Base-by-base conservation (phyloP, 352 stramenopile genomes). In the Thraustochytrium striatum region DNA sequence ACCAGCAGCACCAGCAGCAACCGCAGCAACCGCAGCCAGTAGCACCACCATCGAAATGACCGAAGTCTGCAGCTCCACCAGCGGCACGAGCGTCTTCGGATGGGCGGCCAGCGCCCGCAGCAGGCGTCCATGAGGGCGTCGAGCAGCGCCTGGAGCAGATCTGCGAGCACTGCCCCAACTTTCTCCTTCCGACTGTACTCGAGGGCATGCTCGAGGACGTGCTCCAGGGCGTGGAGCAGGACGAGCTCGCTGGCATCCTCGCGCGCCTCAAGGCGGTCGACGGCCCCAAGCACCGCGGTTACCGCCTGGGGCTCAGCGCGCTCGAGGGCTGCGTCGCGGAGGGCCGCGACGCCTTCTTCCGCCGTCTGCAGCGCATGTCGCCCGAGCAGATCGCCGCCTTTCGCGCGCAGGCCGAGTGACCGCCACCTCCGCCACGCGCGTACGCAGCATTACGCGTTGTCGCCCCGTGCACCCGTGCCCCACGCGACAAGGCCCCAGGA, bases 161-260 rank as follows among this genome's bases (percentile, higher is more conserved):
- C 52, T 8, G 65, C 43, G 7, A 58, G 52, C 8, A 21, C 47
- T 55, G 47, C 47, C 47, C 47, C 25, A 25, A 55, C 47, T 55
- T 55, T 55, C 25, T 55, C 16, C 16, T 55, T 55, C 47, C 47
- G 47, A 55, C 47, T 55, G 47, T 55, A 21, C 47, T 55, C 25
- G 47, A 55, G 25, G 47, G 47, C 47, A 55, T 75, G 16, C 50
- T 62, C 65, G 25, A 70, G 50, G 44, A 61, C 65, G 9, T 65
- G 11, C 16, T 75, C 65, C 21, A 75, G 35, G n/a, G 44, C 65
- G 50, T 75, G 41, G 25, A 75, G 68, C 21, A 30, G 44, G 30
- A 62, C 44, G 0, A 75, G 52, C 65, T 75, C 39, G 39, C 39
- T 13, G 5, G 39, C 39, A 47, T 13, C 5, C 39, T 47, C 39